A percentile compares a stretch with the other conserved stretches of the same genome.
Evolutionary conservation across 1,284 basidiomycete genomes (phyloP).

Genomic region (Boletus semigastroideus): DNA sequence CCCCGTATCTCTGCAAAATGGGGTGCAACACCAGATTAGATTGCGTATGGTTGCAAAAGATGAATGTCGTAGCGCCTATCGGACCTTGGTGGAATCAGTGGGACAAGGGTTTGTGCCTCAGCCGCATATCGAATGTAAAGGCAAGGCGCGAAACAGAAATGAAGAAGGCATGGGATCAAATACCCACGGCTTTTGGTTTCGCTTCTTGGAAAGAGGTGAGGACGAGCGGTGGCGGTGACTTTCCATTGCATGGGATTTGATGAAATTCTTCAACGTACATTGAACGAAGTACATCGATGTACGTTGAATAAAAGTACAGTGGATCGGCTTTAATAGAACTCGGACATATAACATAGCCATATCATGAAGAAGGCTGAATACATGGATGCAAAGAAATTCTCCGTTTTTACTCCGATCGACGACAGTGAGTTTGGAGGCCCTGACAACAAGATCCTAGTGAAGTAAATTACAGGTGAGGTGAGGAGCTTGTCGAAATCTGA

Average conservation of each 20-base stretch:
- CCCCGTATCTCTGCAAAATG: rapidly evolving
- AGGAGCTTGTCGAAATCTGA: too few relatives aligned
- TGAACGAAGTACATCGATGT: too few relatives aligned
- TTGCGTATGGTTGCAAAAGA: not conserved
- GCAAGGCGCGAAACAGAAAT: not conserved
- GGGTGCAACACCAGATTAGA: rapidly evolving
- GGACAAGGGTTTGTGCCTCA: not conserved
- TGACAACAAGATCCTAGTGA: constrained; percentile 31
- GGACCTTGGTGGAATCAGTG: not conserved
- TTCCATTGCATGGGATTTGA: not conserved
- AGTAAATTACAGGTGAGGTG: constrained; percentile 40
- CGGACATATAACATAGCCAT: constrained; percentile 8
- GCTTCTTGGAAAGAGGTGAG: constrained; percentile 1
- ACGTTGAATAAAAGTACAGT: too few relatives aligned
- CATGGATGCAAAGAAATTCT: constrained; percentile 12
- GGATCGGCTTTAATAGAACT: not conserved
- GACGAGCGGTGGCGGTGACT: not conserved
- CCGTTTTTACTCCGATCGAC: constrained; percentile 67
- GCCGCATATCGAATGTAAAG: not conserved
- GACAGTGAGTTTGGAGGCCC: constrained; percentile 80
- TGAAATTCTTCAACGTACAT: not conserved
- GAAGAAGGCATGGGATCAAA: not conserved
- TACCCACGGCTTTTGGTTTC: constrained; percentile 7
- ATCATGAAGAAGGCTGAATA: constrained; percentile 14
- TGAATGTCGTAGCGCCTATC: not conserved